phyloP scores from a whole-genome alignment of 495 filamentous ascomycete genomes.

The Trichocladium antarcticum region DNA sequence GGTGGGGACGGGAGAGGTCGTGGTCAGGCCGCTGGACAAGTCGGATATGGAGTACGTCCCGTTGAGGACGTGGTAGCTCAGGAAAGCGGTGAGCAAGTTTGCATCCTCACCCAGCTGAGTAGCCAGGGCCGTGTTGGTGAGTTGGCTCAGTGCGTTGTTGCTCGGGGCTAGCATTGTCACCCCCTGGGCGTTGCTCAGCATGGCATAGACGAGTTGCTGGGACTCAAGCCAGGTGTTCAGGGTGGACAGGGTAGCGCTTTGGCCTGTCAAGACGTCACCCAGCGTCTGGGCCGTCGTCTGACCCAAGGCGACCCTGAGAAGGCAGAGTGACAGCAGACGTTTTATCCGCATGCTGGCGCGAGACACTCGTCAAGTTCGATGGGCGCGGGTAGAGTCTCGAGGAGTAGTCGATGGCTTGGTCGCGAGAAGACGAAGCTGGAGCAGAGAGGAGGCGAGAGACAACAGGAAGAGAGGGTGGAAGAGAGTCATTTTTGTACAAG shows the following conservation, averaged over 20 bases:
- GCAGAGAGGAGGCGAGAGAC: neutral
- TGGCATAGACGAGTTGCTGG: conserved; percentile 29
- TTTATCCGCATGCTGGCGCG: conserved; percentile 30
- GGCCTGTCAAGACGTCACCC: conserved; percentile 26
- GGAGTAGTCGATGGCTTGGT: too few relatives aligned
- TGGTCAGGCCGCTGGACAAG: conserved; percentile 21
- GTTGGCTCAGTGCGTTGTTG: conserved; percentile 44
- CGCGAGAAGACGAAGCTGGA: too few relatives aligned
- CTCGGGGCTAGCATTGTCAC: conserved; percentile 56
- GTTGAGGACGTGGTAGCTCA: conserved; percentile 56
- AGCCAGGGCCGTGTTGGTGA: conserved; percentile 25
- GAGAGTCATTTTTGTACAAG: too few relatives aligned
- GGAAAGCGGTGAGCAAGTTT: conserved; percentile 36
- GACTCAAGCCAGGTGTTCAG: conserved; percentile 36
- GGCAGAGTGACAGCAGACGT: conserved; percentile 19
- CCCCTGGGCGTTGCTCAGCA: conserved; percentile 37
- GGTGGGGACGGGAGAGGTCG: conserved; percentile 35
- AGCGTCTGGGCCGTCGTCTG: conserved; percentile 26
- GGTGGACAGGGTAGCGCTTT: conserved; percentile 32
- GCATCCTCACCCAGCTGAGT: conserved; percentile 25
- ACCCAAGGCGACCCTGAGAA: conserved; percentile 8
- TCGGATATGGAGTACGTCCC: conserved; percentile 40
- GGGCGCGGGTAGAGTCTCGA: too few relatives aligned
- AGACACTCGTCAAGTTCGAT: neutral
- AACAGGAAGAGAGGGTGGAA: neutral